Conservation (phyloP, 306 rosid species). For the Casuarina cunninghamiana region DNA sequence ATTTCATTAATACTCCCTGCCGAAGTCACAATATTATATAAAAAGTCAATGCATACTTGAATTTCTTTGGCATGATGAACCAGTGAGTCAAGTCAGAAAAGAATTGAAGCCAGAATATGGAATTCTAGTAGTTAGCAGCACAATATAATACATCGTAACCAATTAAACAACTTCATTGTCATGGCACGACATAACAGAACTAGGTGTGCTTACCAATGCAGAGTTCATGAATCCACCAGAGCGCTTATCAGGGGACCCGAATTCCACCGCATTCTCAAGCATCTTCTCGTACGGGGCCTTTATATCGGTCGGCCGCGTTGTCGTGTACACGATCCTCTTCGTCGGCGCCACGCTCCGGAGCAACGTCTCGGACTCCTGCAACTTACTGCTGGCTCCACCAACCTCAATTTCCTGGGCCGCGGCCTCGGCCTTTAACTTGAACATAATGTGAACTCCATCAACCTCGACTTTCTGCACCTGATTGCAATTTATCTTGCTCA, state of each 20-base stretch:
- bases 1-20: background rate
- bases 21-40: background rate
- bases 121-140: background rate
- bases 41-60: background rate
- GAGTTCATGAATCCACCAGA: conserved; percentile 87
- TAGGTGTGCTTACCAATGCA: conserved; percentile 61
- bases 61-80: background rate
- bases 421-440: conserved; percentile 71
- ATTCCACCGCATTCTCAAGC: conserved; percentile 95
- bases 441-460: conserved; percentile 90
- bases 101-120: background rate
- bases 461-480: conserved; percentile 96
- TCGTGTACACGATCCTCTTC: conserved; percentile 77
- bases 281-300: conserved; percentile 91
- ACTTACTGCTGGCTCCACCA: conserved; percentile 39
- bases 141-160: background rate
- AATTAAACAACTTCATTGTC: background rate
- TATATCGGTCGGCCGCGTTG: conserved; percentile 90
- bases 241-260: conserved; percentile 89
- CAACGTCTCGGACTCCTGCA: conserved; percentile 51
- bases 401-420: conserved; percentile 53
- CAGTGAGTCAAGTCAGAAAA: background rate
- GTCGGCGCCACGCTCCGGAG: conserved; percentile 56
- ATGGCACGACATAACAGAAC: background rate
- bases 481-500: conserved; percentile 73